A percentile compares a stretch with the other conserved stretches of the same genome.
Conservation (phyloP, 2,329 filamentous ascomycete genomes). For the Massarina eburnea region DNA sequence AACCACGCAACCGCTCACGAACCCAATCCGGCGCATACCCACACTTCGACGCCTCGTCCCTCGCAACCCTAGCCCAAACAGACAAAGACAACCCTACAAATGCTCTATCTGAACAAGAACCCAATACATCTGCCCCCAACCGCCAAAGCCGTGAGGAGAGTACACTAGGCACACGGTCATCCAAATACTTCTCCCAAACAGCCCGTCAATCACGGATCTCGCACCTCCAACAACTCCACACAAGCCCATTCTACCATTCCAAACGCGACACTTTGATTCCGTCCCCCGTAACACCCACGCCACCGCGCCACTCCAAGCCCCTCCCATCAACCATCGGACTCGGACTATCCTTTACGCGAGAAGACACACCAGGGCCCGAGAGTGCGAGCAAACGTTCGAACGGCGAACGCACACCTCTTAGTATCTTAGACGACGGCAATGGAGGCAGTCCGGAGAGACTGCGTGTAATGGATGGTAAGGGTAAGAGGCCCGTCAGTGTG, state of each 20-base stretch:
- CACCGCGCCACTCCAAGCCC: neutral
- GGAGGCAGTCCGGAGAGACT: conserved; percentile 12
- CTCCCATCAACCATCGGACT: conserved; percentile 6
- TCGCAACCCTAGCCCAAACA: conserved; percentile 5
- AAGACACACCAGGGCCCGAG: conserved; percentile 8
- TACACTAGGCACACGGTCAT: conserved; percentile 20
- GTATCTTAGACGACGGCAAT: conserved; percentile 13
- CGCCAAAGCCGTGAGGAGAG: conserved; percentile 22
- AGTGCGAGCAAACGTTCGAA: conserved; percentile 8
- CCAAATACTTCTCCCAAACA: conserved; percentile 15
- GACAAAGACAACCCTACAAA: conserved; percentile 1
- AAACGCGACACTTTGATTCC: conserved; percentile 5
- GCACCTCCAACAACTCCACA: conserved; percentile 7
- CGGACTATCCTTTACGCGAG: conserved; percentile 13
- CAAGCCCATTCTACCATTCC: conserved; percentile 4
- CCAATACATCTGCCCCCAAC: conserved; percentile 7
- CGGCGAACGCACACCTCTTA: conserved; percentile 18
- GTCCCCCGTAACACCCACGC: conserved; percentile 1
- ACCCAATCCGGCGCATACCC: conserved; percentile 34
- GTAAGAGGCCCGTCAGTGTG: conserved; percentile 12
- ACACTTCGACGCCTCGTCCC: conserved; percentile 22
- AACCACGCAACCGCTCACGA: conserved; percentile 22
- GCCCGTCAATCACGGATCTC: conserved; percentile 10
- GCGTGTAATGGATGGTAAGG: conserved; percentile 18
- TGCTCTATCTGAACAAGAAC: conserved; percentile 1